Evolutionary conservation across 495 filamentous ascomycete genomes (phyloP).

Genomic region (Tuber microsphaerosporum): DNA sequence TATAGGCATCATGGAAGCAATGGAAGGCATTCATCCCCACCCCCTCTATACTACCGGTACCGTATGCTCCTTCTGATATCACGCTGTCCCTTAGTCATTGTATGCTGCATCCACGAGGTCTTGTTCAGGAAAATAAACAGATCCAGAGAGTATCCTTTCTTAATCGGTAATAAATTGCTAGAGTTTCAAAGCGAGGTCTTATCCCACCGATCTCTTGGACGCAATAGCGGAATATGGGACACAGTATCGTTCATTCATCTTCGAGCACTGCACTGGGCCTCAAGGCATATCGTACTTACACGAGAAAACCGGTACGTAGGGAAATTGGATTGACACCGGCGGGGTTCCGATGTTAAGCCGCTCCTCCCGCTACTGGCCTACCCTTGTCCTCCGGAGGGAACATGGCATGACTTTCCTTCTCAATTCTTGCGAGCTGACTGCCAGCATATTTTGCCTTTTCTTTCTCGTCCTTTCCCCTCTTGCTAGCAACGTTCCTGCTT

Average conservation of each 20-base stretch:
- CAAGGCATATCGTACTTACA: background rate
- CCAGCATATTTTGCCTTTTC: background rate
- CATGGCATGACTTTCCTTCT: background rate
- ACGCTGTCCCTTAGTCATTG: background rate
- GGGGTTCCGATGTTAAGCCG: background rate
- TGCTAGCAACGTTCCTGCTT: too few species aligned
- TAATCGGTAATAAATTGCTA: too few species aligned
- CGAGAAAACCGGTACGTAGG: background rate
- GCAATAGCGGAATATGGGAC: background rate
- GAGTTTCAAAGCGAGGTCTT: too few species aligned
- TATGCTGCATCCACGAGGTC: too few species aligned
- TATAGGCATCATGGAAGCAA: background rate
- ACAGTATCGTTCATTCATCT: background rate
- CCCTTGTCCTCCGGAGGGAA: background rate
- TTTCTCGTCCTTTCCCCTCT: background rate
- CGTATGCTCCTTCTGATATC: background rate
- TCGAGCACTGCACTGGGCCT: background rate
- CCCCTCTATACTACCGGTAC: background rate
- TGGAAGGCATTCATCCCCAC: background rate
- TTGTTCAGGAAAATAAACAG: too few species aligned
- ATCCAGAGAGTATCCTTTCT: too few species aligned
- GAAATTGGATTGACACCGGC: constrained; percentile 4
- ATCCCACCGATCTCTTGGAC: too few species aligned
- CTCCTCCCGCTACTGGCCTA: background rate
- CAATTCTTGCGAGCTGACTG: constrained; percentile 1